Conservation (phyloP, 805 yeast species). For the Candida qinlingensis region DNA sequence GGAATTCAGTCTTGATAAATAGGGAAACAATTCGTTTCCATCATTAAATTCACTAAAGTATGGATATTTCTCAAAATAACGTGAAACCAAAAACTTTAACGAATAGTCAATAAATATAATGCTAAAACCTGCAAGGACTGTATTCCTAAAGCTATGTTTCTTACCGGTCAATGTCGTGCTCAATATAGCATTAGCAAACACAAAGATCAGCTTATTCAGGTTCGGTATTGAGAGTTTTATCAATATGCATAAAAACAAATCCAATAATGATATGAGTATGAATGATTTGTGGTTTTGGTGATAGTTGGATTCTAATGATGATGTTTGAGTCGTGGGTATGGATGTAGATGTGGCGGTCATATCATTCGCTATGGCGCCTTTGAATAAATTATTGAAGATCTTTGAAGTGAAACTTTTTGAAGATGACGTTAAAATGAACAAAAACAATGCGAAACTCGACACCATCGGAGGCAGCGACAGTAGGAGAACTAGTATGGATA, state of each 20-base stretch:
- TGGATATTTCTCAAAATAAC: background rate
- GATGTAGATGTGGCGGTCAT: background rate
- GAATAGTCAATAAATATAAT: slow-evolving; percentile 13
- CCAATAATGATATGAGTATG: slow-evolving; percentile 16
- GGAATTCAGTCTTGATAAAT: slow-evolving; percentile 10
- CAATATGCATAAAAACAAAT: slow-evolving; percentile 12
- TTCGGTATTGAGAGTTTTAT: slow-evolving; percentile 21
- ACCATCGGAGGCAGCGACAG: slow-evolving; percentile 21
- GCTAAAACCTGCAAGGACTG: slow-evolving; percentile 7
- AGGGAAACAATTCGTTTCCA: slow-evolving; percentile 20
- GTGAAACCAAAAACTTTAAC: slow-evolving; percentile 4
- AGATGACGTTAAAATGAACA: slow-evolving; percentile 18
- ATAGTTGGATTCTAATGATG: background rate
- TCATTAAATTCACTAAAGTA: background rate
- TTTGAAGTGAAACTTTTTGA: slow-evolving; percentile 13
- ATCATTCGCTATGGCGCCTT: background rate
- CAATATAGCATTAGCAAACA: slow-evolving; percentile 21
- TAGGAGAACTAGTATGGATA: slow-evolving; percentile 20
- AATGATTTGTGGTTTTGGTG: slow-evolving; percentile 9
- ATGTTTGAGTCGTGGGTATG: background rate
- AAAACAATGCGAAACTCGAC: slow-evolving; percentile 12
- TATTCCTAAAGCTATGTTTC: slow-evolving; percentile 7
- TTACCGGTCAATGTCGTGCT: slow-evolving; percentile 19
- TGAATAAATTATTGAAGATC: slow-evolving; percentile 9
- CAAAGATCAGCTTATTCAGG: slow-evolving; percentile 17